Evolutionary conservation across 257 asterid genomes (phyloP).

Genomic region (Jacaranda copaia): DNA sequence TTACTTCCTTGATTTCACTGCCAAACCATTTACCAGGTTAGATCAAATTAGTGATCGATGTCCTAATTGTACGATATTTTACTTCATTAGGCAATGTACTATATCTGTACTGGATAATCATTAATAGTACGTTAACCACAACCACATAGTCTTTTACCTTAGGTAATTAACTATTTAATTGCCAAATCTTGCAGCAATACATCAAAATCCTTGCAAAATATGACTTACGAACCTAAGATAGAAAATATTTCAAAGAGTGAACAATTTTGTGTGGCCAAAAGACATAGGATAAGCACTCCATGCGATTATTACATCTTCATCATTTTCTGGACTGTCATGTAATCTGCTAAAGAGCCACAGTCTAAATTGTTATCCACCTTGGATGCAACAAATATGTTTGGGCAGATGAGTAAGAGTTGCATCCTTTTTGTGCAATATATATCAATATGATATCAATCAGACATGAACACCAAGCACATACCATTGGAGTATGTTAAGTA

Average conservation of each 20-base stretch:
- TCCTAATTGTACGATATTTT: slow-evolving; percentile 12
- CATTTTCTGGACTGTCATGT: slow-evolving; percentile 27
- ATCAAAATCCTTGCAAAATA: slow-evolving; percentile 22
- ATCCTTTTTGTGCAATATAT: slow-evolving; percentile 1
- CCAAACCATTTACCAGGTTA: slow-evolving; percentile 44
- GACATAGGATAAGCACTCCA: slow-evolving; percentile 12
- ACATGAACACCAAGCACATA: slow-evolving; percentile 19
- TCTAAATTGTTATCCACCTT: slow-evolving; percentile 22
- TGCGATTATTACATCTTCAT: slow-evolving; percentile 3
- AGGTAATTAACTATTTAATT: slow-evolving; percentile 20
- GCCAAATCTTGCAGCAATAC: slow-evolving; percentile 19
- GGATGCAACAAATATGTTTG: slow-evolving; percentile 7
- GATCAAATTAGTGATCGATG: slow-evolving; percentile 25
- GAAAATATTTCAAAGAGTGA: slow-evolving; percentile 7
- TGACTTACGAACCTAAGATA: background rate
- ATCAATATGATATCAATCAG: slow-evolving; percentile 26
- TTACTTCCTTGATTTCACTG: slow-evolving; percentile 86
- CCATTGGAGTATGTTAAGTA: slow-evolving; percentile 10
- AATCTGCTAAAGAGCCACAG: slow-evolving; percentile 9
- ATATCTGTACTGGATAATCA: slow-evolving; percentile 20
- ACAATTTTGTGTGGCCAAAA: slow-evolving; percentile 21
- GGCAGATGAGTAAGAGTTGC: background rate
- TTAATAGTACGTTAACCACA: slow-evolving; percentile 18
- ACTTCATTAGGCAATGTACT: slow-evolving; percentile 22
- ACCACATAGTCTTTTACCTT: slow-evolving; percentile 2